phyloP scores from a whole-genome alignment of 441 rosid species.

The Euphorbia schlechtendalii region DNA sequence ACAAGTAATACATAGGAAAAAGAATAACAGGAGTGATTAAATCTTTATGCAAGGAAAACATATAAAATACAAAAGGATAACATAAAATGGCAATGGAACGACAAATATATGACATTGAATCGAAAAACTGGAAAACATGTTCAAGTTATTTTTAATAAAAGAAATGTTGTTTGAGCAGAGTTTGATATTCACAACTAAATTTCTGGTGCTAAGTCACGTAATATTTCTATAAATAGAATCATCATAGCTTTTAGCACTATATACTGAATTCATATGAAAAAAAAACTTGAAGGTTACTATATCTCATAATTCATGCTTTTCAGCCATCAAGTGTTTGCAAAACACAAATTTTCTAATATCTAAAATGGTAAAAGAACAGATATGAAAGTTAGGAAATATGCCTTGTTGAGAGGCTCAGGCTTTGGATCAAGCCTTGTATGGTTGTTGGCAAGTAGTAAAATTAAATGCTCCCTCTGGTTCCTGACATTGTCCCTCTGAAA shows the following conservation, averaged over 20 bases:
- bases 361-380: neutral
- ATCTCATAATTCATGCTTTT: neutral
- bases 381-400: conserved; percentile 21
- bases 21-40: neutral
- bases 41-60: too few relatives aligned
- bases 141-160: neutral
- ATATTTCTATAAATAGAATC: neutral
- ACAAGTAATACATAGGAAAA: neutral
- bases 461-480: conserved; percentile 95
- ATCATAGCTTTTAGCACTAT: neutral
- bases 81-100: neutral
- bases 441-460: conserved; percentile 76
- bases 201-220: neutral
- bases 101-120: neutral
- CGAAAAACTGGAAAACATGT: neutral
- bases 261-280: conserved; percentile 6
- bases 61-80: neutral
- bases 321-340: conserved; percentile 3
- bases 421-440: conserved; percentile 83
- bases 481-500: conserved; percentile 86
- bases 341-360: neutral
- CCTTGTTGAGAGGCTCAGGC: conserved; percentile 95
- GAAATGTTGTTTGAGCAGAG: too few relatives aligned
- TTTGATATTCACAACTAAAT: neutral
- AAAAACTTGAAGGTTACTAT: neutral